These are phyloP conservation scores for Grammothele lineata DNA, from an alignment of 768 basidiomycete genomes.

Conservation along the genomic window DNA sequence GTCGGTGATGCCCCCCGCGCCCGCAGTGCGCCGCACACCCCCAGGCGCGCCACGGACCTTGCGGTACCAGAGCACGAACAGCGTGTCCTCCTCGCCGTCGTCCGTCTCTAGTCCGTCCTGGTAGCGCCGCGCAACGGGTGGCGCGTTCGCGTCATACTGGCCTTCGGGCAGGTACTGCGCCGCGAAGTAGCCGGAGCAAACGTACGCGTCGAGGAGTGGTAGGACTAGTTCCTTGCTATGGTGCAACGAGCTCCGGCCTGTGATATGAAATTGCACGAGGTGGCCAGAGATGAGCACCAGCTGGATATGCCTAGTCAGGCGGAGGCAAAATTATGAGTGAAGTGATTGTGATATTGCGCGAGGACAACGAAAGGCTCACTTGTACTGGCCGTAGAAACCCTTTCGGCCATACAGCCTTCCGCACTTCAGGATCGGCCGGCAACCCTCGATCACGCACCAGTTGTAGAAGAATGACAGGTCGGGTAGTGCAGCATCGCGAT, in stretches of 20 bases:
- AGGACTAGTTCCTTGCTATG: slow-evolving; percentile 50
- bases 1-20: too few species aligned
- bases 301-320: slow-evolving; percentile 51
- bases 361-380: slow-evolving; percentile 40
- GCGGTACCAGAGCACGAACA: slow-evolving; percentile 79
- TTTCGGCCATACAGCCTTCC: slow-evolving; percentile 72
- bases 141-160: slow-evolving; percentile 55
- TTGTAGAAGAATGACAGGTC: slow-evolving; percentile 69
- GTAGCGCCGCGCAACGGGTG: slow-evolving; percentile 66
- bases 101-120: slow-evolving; percentile 86
- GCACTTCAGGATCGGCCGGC: slow-evolving; percentile 67
- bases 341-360: not conserved
- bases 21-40: slow-evolving; percentile 2
- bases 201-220: slow-evolving; percentile 69
- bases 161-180: slow-evolving; percentile 58
- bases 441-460: slow-evolving; percentile 83
- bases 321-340: not conserved
- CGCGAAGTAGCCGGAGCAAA: slow-evolving; percentile 84
- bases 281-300: slow-evolving; percentile 74
- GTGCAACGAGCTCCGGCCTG: slow-evolving; percentile 53
- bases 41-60: slow-evolving; percentile 1
- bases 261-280: slow-evolving; percentile 67
- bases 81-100: slow-evolving; percentile 82
- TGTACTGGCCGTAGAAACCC: slow-evolving; percentile 72
- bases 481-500: slow-evolving; percentile 50